Evolutionary conservation across 768 basidiomycete genomes (phyloP), one percentile per base, ranked within the genome.

Genomic region (Boletus pseudo-olivaceus): DNA sequence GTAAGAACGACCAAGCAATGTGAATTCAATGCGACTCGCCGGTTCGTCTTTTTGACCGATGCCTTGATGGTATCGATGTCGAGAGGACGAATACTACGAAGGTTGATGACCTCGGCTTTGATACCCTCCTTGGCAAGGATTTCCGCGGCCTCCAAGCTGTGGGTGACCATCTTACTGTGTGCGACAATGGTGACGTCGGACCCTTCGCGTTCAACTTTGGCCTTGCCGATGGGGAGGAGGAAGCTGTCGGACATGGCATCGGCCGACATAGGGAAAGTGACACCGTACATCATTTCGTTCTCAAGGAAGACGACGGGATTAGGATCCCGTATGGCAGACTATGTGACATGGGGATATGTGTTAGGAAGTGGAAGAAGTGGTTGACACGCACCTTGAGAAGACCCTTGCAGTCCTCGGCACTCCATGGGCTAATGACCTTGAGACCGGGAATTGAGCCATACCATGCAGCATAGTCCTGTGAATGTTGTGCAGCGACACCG

Each of bases 291-390:
- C 84, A 99, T 93, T 74, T 99, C 97, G 75, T 99, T 99, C 72
- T 99, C 97, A 49, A 99, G 88, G 82, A 99, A 94, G 62, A 98
- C 94, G 62, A 98, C 90, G 14, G 94, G 94, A 77, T 96, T 98
- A 50, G 95, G 95, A 73, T 99, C 97, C 37, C 97, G 91, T 68
- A 99, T 98, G 38, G 97, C 97, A 58, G 93, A 74, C 93, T 95
- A 57, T 17, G 37, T 26, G 39, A 51, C 9, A 42, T 46, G 26
- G 60, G 45, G 42, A 27, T 10, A 37, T 5, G 44, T 27, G 41
- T 33, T 23, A 38, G 8, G n/a, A 37, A 34, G 8, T 44, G 37
- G 35, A 33, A 52, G 5, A 19, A n/a, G 23, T 15, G 26, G 40
- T 14, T 39, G 44, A 50, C 27, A 61, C 77, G 29, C 47, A 90